Base-by-base conservation (phyloP, 441 rosid species). In the Kokia cookei region DNA sequence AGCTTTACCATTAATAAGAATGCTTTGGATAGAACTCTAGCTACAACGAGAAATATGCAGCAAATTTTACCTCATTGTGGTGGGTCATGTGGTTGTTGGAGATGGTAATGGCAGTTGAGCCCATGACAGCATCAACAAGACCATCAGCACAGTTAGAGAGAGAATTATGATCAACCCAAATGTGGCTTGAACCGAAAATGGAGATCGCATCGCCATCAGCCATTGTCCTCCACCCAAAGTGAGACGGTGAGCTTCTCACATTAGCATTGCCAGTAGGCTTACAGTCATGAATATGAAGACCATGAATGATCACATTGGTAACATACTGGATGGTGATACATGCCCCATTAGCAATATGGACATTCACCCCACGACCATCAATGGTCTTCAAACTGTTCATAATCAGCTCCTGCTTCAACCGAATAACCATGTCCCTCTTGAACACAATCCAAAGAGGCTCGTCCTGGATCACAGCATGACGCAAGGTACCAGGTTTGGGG, bases 161-260 rank as follows among this genome's bases (percentile, higher is more conserved):
- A 0, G 98, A 92, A 73, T 92, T 92, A 77, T 94, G 98, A 81
- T 94, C 98, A 65, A 94, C 78, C 98, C 98, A 94, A 1, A 94
- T 77, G 77, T 92, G 97, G 75, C 98, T 94, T 15, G 98, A 91
- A 2, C 92, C 95, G 65, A 91, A 94, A 35, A 94, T 92, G 17
- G 64, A 59, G 37, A 59, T 5, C 2, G 64, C 64, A 4, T 59
- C 64, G 6, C 64, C 64, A 29, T 59, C 64, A 14, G 64, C 64
- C 64, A 59, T 59, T 2, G 64, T 59, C 40, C 64, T 59, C 64
- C 64, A 59, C 17, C 64, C 64, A 27, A 59, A 59, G 40, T 59
- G 64, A 59, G 64, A 59, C 17, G 64, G 63, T 26, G 63, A 58
- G 63, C 63, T 58, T 58, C 63, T 58, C 63, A 58, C 63, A 37